phyloP scores from a whole-genome alignment of 371 early-diverging fungal species.

The Mortierella sp. region DNA sequence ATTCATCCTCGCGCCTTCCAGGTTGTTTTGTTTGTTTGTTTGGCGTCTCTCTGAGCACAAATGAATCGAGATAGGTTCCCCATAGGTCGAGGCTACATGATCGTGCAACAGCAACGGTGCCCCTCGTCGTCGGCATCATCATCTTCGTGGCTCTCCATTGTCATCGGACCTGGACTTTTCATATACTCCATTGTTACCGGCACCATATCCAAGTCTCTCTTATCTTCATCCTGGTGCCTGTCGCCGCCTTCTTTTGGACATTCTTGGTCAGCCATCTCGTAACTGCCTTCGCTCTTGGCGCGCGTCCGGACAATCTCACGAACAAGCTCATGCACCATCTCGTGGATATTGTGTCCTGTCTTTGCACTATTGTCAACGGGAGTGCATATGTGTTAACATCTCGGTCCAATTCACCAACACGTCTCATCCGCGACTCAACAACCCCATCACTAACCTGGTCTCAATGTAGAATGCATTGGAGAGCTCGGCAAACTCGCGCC shows the following conservation, averaged over 20 bases:
- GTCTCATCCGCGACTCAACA: too few relatives aligned
- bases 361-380: slow-evolving; percentile 25
- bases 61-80: neutral
- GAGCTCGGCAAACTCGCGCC: slow-evolving; percentile 56
- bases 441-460: slow-evolving; percentile 54
- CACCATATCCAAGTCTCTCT: neutral
- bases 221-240: neutral
- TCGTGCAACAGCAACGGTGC: slow-evolving; percentile 28
- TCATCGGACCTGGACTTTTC: slow-evolving; percentile 27
- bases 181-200: slow-evolving; percentile 16
- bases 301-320: slow-evolving; percentile 34
- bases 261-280: neutral
- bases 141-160: slow-evolving; percentile 4
- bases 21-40: too few relatives aligned
- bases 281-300: neutral
- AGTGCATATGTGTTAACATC: neutral
- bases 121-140: neutral
- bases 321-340: slow-evolving; percentile 37
- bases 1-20: too few relatives aligned
- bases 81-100: slow-evolving; percentile 25
- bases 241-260: neutral
- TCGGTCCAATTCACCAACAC: too few relatives aligned
- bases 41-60: too few relatives aligned
- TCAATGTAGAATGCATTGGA: slow-evolving; percentile 59
- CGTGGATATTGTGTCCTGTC: slow-evolving; percentile 46